These are phyloP conservation scores for Lignosus rhinocerotis DNA, from an alignment of 1,284 basidiomycete genomes.

Conservation along the genomic window DNA sequence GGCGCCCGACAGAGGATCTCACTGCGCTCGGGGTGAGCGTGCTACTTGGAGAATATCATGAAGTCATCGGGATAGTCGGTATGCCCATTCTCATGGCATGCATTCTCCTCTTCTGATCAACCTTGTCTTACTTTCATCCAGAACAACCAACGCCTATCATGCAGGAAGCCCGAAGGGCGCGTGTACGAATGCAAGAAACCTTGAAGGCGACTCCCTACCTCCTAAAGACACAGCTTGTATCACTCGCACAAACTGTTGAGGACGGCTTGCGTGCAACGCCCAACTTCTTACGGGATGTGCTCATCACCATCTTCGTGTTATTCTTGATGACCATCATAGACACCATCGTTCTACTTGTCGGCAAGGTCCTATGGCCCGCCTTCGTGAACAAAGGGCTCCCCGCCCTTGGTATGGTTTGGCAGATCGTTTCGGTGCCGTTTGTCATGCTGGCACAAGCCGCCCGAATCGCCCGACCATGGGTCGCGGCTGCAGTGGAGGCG, in stretches of 20 bases:
- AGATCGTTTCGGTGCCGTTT: neutral
- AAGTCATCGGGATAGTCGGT: constrained; percentile 15
- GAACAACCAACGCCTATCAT: constrained; percentile 8
- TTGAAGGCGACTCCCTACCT: neutral
- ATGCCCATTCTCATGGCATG: neutral
- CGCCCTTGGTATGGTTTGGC: neutral
- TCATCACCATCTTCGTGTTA: neutral
- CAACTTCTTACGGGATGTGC: neutral
- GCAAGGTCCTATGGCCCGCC: neutral
- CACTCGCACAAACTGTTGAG: neutral
- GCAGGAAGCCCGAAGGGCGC: constrained; percentile 5
- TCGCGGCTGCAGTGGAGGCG: constrained; percentile 5
- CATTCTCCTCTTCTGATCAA: too few relatives aligned
- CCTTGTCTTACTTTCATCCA: neutral
- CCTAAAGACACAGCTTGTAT: neutral
- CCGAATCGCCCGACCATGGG: neutral
- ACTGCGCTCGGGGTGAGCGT: constrained; percentile 8
- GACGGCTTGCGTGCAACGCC: neutral
- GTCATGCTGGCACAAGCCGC: neutral
- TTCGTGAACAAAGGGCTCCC: neutral
- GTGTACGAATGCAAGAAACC: neutral
- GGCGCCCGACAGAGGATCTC: constrained; percentile 6
- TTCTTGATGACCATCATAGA: neutral
- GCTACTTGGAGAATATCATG: constrained; percentile 1
- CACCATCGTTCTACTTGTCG: neutral